phyloP scores from a whole-genome alignment of 2,329 filamentous ascomycete genomes.

The Sarocladium kiliense region DNA sequence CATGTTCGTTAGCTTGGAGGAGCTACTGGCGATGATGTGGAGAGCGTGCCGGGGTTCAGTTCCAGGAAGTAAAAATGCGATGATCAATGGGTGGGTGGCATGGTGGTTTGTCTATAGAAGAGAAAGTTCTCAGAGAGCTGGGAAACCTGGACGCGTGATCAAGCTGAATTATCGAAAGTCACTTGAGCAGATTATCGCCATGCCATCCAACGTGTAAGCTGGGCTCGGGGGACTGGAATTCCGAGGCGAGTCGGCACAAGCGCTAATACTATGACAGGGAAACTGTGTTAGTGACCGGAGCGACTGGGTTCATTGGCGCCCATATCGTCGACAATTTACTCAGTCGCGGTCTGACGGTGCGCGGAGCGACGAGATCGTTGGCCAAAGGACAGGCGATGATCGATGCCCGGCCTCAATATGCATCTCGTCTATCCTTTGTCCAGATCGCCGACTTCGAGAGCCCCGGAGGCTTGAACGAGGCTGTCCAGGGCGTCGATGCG shows the following conservation, averaged over 20 bases:
- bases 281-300: slow-evolving; percentile 19
- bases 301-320: slow-evolving; percentile 26
- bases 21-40: background rate
- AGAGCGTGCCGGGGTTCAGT: background rate
- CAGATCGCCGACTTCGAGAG: slow-evolving; percentile 36
- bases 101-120: background rate
- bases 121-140: background rate
- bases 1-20: background rate
- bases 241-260: background rate
- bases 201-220: background rate
- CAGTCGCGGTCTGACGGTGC: slow-evolving; percentile 22
- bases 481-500: slow-evolving; percentile 34
- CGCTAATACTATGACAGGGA: background rate
- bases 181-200: background rate
- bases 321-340: slow-evolving; percentile 28
- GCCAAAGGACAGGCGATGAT: slow-evolving; percentile 29
- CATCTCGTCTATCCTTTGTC: slow-evolving; percentile 33
- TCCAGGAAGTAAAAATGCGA: background rate
- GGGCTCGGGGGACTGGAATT: background rate
- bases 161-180: background rate
- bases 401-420: slow-evolving; percentile 28
- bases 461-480: slow-evolving; percentile 28
- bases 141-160: background rate
- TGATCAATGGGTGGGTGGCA: background rate
- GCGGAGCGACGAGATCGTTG: slow-evolving; percentile 23